These are phyloP conservation scores for Trichoderma atrobrunneum DNA, from an alignment of 2,329 filamentous ascomycete genomes.

Conservation along the genomic window DNA sequence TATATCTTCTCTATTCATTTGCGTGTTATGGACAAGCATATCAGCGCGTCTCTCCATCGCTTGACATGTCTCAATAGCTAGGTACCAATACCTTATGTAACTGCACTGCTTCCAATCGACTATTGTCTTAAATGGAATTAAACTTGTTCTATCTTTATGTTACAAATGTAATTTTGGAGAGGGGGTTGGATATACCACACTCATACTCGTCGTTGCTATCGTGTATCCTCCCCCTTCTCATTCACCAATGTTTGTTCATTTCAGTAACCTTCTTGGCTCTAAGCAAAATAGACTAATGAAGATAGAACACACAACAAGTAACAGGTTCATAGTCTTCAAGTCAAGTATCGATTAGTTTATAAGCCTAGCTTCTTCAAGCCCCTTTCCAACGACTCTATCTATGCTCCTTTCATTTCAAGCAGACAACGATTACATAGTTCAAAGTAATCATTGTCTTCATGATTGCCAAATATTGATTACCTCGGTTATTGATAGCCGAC, in stretches of 20 bases:
- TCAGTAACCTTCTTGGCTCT: neutral
- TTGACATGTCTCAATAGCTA: neutral
- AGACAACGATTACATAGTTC: neutral
- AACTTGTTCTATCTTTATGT: neutral
- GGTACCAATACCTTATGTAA: neutral
- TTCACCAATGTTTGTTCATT: neutral
- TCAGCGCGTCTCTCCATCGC: neutral
- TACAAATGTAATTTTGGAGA: neutral
- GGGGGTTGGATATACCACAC: neutral
- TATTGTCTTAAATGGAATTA: neutral
- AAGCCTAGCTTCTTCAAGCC: neutral
- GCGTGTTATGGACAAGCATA: neutral
- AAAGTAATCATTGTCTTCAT: neutral
- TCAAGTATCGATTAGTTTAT: neutral
- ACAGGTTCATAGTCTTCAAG: neutral
- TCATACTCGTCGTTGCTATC: neutral
- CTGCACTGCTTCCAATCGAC: neutral
- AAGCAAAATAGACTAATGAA: neutral
- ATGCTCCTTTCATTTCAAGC: neutral
- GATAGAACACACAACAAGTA: neutral
- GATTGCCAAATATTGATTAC: neutral
- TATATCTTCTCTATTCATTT: too few species aligned
- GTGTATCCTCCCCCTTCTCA: neutral
- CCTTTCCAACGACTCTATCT: neutral
- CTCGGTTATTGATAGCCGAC: neutral